These are phyloP conservation scores for Dothiorella sarmentorum DNA, from an alignment of 2,329 filamentous ascomycete genomes.

Conservation along the genomic window DNA sequence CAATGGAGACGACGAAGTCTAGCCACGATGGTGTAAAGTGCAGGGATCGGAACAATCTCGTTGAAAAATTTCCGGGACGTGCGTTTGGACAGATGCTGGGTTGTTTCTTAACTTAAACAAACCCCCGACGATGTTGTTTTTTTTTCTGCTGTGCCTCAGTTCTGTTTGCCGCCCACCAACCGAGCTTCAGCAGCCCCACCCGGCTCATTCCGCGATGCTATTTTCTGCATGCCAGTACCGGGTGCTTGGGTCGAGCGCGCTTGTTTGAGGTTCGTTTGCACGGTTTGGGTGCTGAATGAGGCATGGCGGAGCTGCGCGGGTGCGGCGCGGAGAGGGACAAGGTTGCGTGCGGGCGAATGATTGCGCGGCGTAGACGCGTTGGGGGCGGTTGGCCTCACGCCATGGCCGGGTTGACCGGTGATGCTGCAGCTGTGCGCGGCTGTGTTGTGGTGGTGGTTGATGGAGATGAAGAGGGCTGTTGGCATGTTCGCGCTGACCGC, in stretches of 20 bases:
- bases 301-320: not conserved
- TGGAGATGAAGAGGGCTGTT: not conserved
- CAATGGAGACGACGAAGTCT: not conserved
- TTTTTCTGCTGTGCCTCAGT: conserved; percentile 5
- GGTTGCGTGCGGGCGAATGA: not conserved
- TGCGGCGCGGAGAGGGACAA: conserved; percentile 1
- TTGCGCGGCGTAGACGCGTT: not conserved
- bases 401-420: not conserved
- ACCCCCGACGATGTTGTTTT: not conserved
- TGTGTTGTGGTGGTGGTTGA: not conserved
- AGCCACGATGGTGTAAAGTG: not conserved
- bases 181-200: not conserved
- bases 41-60: not conserved
- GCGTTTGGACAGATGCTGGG: not conserved
- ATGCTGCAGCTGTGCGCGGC: not conserved
- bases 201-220: not conserved
- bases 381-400: not conserved
- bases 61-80: not conserved
- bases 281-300: not conserved
- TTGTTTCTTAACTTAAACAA: not conserved
- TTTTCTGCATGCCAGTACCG: not conserved
- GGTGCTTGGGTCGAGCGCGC: not conserved
- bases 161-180: not conserved
- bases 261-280: not conserved
- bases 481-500: not conserved